Evolutionary conservation across 352 stramenopile genomes (phyloP).

Genomic region (Globisporangium viniferum): DNA sequence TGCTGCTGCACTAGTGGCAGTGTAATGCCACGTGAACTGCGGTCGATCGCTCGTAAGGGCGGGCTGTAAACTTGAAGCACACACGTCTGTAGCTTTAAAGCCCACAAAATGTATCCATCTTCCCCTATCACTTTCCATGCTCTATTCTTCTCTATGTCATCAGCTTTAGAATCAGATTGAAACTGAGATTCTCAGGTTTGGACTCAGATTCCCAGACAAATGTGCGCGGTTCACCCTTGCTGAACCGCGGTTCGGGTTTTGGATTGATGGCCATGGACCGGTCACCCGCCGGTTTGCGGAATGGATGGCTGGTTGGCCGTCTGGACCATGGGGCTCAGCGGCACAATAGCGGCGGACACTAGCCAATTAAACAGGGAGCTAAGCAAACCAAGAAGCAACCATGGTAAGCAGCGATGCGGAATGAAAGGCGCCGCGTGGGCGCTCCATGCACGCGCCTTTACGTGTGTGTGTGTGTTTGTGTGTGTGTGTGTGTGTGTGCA

Average conservation of each 20-base stretch:
- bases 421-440: neutral
- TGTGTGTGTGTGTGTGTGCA: neutral
- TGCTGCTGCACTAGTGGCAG: neutral
- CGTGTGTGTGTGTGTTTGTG: neutral
- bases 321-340: conserved; percentile 7
- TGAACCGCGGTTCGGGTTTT: conserved; percentile 4
- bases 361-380: conserved; percentile 84
- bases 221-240: neutral
- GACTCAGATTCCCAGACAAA: neutral
- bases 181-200: neutral
- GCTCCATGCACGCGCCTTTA: neutral
- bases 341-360: conserved; percentile 36
- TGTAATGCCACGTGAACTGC: too few species aligned
- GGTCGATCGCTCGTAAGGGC: too few species aligned
- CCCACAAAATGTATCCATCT: too few species aligned
- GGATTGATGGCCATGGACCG: conserved; percentile 7
- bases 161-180: neutral
- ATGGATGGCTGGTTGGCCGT: conserved; percentile 43
- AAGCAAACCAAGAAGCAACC: conserved; percentile 77
- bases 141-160: neutral
- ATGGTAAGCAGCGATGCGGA: conserved; percentile 56
- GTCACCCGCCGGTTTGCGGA: conserved; percentile 13
- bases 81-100: too few species aligned
- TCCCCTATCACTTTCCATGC: too few species aligned
- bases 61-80: too few species aligned